Conservation (phyloP, 352 stramenopile species). For the Globisporangium paddicum region DNA sequence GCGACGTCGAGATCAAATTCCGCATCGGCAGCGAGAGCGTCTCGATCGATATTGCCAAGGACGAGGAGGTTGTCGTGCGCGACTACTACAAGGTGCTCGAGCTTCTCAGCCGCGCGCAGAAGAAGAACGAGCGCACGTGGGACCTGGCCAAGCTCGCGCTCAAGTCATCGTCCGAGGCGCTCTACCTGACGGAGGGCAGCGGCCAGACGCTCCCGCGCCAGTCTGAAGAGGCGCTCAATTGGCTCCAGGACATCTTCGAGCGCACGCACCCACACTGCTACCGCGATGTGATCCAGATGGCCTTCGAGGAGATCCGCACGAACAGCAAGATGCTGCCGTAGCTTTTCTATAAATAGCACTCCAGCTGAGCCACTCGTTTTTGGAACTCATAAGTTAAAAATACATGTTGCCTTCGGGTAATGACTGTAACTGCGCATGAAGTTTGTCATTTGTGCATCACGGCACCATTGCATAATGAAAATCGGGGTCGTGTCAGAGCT, state of each 20-base stretch:
- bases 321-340: conserved; percentile 7
- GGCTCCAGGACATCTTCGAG: conserved; percentile 26
- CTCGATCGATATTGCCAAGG: conserved; percentile 26
- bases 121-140: conserved; percentile 31
- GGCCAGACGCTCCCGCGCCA: conserved; percentile 30
- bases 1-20: conserved; percentile 44
- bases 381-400: no score
- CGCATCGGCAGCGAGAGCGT: conserved; percentile 19
- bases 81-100: conserved; percentile 39
- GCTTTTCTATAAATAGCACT: no score
- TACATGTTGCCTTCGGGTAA: no score
- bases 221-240: conserved; percentile 29
- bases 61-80: conserved; percentile 23
- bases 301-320: conserved; percentile 16
- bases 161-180: conserved; percentile 20
- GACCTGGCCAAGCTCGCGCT: conserved; percentile 25
- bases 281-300: conserved; percentile 25
- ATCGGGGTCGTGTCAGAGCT: no score
- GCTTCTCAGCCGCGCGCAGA: conserved; percentile 27
- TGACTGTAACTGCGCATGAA: no score
- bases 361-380: no score
- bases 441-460: no score
- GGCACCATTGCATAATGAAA: no score
- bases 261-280: conserved; percentile 34
- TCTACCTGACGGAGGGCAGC: conserved; percentile 28